phyloP scores from a whole-genome alignment of 202 grass and related monocot species.

The Tripidium arundinaceum region DNA sequence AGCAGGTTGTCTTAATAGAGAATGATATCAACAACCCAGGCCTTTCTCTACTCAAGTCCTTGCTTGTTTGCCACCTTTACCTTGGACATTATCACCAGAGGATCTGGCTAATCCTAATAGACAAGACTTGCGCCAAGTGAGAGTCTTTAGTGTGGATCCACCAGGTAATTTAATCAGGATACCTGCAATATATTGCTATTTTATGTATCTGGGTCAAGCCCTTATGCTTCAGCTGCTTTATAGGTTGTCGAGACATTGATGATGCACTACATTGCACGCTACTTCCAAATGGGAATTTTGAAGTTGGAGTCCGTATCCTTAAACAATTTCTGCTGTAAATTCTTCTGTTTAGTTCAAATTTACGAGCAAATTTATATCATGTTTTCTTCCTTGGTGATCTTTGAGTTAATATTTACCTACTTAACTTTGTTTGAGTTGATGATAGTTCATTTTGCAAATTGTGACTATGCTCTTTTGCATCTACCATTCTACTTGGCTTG shows the following conservation, averaged over 20 bases:
- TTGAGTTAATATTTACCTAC: slow-evolving; percentile 18
- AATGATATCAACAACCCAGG: slow-evolving; percentile 97
- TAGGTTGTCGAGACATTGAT: slow-evolving; percentile 99
- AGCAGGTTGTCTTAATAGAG: slow-evolving; percentile 96
- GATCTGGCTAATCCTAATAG: slow-evolving; percentile 82
- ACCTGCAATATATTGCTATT: slow-evolving; percentile 7
- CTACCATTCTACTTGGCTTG: not conserved
- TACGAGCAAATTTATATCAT: slow-evolving; percentile 4
- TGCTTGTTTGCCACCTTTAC: slow-evolving; percentile 93
- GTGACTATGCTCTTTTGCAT: slow-evolving; percentile 1
- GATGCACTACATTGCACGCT: slow-evolving; percentile 92
- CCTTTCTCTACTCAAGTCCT: slow-evolving; percentile 97
- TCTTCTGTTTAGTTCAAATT: slow-evolving; percentile 1
- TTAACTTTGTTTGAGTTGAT: not conserved
- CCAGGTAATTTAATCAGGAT: slow-evolving; percentile 61
- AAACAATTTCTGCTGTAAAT: slow-evolving; percentile 9
- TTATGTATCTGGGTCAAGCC: slow-evolving; percentile 21
- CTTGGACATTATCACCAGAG: slow-evolving; percentile 86
- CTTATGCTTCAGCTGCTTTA: slow-evolving; percentile 30
- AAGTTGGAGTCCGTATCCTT: slow-evolving; percentile 99
- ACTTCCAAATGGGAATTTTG: slow-evolving; percentile 98
- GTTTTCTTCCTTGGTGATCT: slow-evolving; percentile 1
- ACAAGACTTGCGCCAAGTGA: slow-evolving; percentile 70
- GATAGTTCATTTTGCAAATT: slow-evolving; percentile 16
- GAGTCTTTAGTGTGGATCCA: slow-evolving; percentile 97